Evolutionary conservation across 768 basidiomycete genomes (phyloP).

Genomic region (Calocybe cyanea): DNA sequence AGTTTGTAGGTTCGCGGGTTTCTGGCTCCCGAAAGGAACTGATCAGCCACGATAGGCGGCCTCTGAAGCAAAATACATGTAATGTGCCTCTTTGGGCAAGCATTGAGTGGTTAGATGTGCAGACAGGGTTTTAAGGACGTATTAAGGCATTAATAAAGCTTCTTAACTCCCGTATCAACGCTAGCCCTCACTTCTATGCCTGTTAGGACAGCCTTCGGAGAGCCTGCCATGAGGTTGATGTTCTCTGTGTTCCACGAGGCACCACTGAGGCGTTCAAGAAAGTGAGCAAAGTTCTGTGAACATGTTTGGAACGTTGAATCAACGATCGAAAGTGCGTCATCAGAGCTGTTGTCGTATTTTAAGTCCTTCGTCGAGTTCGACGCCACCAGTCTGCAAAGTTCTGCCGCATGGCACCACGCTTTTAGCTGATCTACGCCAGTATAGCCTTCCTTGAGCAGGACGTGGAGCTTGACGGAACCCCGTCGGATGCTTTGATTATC

Average conservation of each 20-base stretch:
- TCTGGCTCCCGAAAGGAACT: no score
- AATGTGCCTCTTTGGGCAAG: no score
- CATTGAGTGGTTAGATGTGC: no score
- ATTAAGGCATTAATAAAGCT: slow-evolving; percentile 14
- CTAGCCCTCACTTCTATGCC: slow-evolving; percentile 7
- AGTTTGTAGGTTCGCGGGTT: no score
- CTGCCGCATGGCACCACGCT: slow-evolving; percentile 49
- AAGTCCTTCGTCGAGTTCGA: not conserved
- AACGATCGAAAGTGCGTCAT: slow-evolving; percentile 17
- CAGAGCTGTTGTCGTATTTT: slow-evolving; percentile 2
- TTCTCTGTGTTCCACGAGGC: slow-evolving; percentile 40
- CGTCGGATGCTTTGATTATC: slow-evolving; percentile 8
- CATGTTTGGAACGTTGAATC: slow-evolving; percentile 15
- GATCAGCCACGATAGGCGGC: no score
- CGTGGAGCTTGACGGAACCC: slow-evolving; percentile 29
- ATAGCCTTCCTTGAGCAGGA: slow-evolving; percentile 51
- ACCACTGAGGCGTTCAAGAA: slow-evolving; percentile 20
- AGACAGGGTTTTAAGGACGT: no score
- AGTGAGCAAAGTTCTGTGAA: slow-evolving; percentile 19
- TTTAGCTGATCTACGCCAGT: slow-evolving; percentile 45
- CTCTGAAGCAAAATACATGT: no score
- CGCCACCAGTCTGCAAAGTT: slow-evolving; percentile 25
- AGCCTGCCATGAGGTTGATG: slow-evolving; percentile 25
- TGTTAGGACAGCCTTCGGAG: slow-evolving; percentile 26
- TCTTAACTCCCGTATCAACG: slow-evolving; percentile 16